Base-by-base conservation (phyloP, 805 yeast species). In the Kuraishia ogatae region DNA sequence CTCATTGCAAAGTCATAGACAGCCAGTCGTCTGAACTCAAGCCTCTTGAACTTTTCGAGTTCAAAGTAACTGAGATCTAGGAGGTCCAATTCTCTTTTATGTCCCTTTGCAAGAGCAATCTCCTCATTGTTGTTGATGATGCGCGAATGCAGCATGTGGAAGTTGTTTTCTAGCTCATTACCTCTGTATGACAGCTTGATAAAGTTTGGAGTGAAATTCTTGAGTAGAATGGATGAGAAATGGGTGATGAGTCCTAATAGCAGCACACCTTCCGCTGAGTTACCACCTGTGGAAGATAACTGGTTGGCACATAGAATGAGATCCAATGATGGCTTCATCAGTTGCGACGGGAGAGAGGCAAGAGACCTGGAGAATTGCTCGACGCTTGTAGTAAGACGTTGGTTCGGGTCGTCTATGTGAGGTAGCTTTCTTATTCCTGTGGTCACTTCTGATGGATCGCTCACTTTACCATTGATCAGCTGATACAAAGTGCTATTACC, bases 131-230 rank as follows among this genome's bases (percentile, higher is more conserved):
- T 87, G 51, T 81, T 73, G 26, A 89, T 89, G 19, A 92, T 74
- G 65, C 90, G 85, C 1, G 96, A 84, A 70, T 92, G 97, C 24
- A 86, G 78, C 19, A 87, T 80, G 61, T 96, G 82, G 62, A 90
- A 85, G 64, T 86, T 85, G 57, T 96, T 96, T 68, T 92, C 97
- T 53, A 90, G 74, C 51, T 82, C 79, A 19, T 96, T 91, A 63
- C 84, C 83, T 56, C 83, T 83, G 53, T 88, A 78, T 1, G 94
- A 87, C 51, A 89, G 74, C 64, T 80, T 86, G 17, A 96, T 92
- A 65, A 92, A 92, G 52, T 94, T 94, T 20, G 98, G 98, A 2
- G 96, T 89, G 61, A 91, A 81, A 53, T 88, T 73, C 60, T 85
- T 79, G 61, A 92, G 72, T 47, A 87, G 72, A 26, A 83, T 76